These are phyloP conservation scores for Royoungia palumana DNA, from an alignment of 768 basidiomycete genomes.

Conservation along the genomic window DNA sequence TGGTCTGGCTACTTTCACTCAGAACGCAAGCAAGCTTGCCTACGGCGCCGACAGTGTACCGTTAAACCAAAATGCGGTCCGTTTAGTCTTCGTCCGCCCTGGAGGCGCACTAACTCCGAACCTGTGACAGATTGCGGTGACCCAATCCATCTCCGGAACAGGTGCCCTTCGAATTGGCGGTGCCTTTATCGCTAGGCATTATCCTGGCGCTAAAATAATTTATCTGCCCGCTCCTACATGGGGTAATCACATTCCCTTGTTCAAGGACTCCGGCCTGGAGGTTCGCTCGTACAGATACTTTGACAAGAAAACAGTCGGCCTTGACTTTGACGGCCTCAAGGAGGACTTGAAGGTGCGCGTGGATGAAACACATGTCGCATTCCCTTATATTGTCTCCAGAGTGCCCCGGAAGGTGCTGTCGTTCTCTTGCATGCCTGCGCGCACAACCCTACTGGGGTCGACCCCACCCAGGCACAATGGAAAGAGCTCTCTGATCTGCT, in stretches of 20 bases:
- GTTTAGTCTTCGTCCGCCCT: constrained; percentile 29
- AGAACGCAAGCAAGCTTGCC: constrained; percentile 83
- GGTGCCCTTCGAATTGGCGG: constrained; percentile 96
- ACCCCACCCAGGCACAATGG: constrained; percentile 94
- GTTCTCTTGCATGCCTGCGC: constrained; percentile 96
- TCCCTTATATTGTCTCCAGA: constrained; percentile 33
- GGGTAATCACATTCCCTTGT: constrained; percentile 95
- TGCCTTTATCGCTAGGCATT: constrained; percentile 86
- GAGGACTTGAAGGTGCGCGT: constrained; percentile 71
- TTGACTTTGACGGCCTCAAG: constrained; percentile 90
- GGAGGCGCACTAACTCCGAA: neutral
- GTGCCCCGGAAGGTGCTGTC: constrained; percentile 73
- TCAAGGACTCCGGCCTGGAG: constrained; percentile 92
- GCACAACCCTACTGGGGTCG: constrained; percentile 98
- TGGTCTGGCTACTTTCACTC: constrained; percentile 82
- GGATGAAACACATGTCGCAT: neutral
- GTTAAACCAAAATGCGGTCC: constrained; percentile 65
- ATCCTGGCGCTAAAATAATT: constrained; percentile 80
- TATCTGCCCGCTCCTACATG: constrained; percentile 94
- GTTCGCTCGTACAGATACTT: constrained; percentile 93
- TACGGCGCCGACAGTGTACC: constrained; percentile 81
- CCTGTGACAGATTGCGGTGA: constrained; percentile 65
- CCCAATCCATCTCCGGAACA: constrained; percentile 96
- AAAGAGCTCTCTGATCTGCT: constrained; percentile 81
- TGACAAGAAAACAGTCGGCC: constrained; percentile 85